Evolutionary conservation across 2,329 filamentous ascomycete genomes (phyloP), one percentile per base, ranked within the genome.

Genomic region (Colletotrichum aenigma): DNA sequence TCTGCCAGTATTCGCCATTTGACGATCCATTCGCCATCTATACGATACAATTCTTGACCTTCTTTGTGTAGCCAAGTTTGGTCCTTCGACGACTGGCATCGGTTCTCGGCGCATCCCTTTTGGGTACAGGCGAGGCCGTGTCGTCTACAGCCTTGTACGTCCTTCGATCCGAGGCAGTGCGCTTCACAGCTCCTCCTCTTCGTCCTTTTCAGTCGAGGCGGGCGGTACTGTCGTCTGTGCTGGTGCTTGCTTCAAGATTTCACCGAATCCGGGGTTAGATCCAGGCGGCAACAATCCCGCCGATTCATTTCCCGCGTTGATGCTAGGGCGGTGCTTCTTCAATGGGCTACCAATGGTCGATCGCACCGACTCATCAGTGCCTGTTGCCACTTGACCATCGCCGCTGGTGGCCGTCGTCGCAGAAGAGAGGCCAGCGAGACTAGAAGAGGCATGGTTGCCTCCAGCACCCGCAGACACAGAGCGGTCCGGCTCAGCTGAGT

Each of bases 401-500:
- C 61, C 64, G 28, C 55, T 21, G 61, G 10, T 68, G 6, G 56
- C 12, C 4, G 64, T 32, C n/a, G 26, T n/a, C 12, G n/a, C 36
- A 32, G 34, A 28, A 18, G 66, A 56, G 15, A 10, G 32, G 7
- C 55, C 52, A 16, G 61, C 66, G 38, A 68, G 48, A 30, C 52
- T 24, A 10, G 69, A 43, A 28, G 48, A 30, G 21, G 48, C 60
- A 13, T 30, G 9, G 18, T 30, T 74, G 24, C 16, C 26, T 24
- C 58, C 32, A 26, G 15, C 32, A 15, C 30, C 38, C 26, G 52
- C n/a, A 30, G 56, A 28, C 7, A 18, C 67, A 30, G 76, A 80
- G 80, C 87, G 88, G 24, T 94, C 87, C 13, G 92, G 93, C 66
- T 96, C 94, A 52, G 90, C 91, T 12, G 94, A 96, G 82, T 95